Conservation (phyloP, 2,329 filamentous ascomycete species). For the Fusarium verrucosum region DNA sequence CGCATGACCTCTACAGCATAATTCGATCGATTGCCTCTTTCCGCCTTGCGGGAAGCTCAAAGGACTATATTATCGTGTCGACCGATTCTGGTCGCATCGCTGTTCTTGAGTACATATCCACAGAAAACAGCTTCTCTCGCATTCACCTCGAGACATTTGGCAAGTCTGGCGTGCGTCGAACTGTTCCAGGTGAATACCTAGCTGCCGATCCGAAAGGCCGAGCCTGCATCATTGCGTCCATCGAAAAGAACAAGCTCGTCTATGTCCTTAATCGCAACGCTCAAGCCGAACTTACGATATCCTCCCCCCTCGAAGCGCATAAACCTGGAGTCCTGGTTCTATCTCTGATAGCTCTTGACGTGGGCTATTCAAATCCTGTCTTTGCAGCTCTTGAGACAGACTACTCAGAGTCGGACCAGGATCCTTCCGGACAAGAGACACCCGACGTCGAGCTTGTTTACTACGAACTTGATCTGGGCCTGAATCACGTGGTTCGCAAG, state of each 20-base stretch:
- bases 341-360: constrained; percentile 86
- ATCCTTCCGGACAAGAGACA: constrained; percentile 83
- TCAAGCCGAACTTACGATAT: constrained; percentile 94
- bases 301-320: constrained; percentile 95
- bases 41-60: constrained; percentile 89
- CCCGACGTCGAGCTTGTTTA: constrained; percentile 93
- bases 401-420: constrained; percentile 90
- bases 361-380: constrained; percentile 95
- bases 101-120: constrained; percentile 88
- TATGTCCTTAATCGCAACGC: constrained; percentile 97
- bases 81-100: constrained; percentile 96
- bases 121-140: constrained; percentile 86
- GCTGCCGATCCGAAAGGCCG: constrained; percentile 95
- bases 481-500: constrained; percentile 96
- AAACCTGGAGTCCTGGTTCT: constrained; percentile 92
- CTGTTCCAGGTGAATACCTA: constrained; percentile 94
- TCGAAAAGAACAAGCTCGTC: constrained; percentile 99
- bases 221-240: constrained; percentile 90
- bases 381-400: constrained; percentile 96
- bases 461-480: constrained; percentile 94
- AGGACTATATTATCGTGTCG: constrained; percentile 96
- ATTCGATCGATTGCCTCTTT: constrained; percentile 90
- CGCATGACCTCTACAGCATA: constrained; percentile 96
- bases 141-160: constrained; percentile 97
- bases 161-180: constrained; percentile 92